These are phyloP conservation scores for Paecilomyces formosus DNA, from an alignment of 2,329 filamentous ascomycete genomes.

Conservation along the genomic window DNA sequence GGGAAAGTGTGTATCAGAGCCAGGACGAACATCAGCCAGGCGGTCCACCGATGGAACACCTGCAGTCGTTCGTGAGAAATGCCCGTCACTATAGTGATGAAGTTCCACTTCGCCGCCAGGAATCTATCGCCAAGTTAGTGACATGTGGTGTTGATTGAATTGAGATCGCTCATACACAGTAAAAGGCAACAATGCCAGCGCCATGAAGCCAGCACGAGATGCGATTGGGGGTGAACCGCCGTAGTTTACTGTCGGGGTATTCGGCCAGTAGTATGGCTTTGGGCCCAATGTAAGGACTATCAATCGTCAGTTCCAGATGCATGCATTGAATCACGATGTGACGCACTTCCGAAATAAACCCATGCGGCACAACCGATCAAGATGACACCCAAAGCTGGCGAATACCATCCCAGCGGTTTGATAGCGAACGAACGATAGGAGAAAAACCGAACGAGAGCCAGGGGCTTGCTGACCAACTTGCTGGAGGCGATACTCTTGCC, in stretches of 20 bases:
- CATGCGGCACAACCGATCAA: constrained; percentile 33
- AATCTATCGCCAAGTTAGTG: constrained; percentile 18
- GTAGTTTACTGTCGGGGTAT: constrained; percentile 24
- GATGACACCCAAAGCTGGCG: constrained; percentile 36
- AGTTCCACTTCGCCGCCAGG: constrained; percentile 46
- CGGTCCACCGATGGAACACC: constrained; percentile 47
- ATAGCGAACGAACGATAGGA: constrained; percentile 9
- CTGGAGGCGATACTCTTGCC: constrained; percentile 14
- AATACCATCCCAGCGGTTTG: constrained; percentile 27
- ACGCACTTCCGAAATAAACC: constrained; percentile 33
- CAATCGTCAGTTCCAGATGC: background rate
- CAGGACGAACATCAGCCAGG: constrained; percentile 48
- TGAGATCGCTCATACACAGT: constrained; percentile 25
- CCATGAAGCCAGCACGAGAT: constrained; percentile 44
- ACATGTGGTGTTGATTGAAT: background rate
- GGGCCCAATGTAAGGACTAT: constrained; percentile 40
- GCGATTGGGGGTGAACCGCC: constrained; percentile 46
- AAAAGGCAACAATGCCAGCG: constrained; percentile 44
- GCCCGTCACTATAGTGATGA: constrained; percentile 46
- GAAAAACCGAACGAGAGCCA: constrained; percentile 30
- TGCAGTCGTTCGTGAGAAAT: constrained; percentile 48
- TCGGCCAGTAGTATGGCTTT: constrained; percentile 48
- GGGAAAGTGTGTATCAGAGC: constrained; percentile 52
- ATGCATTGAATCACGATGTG: no score
- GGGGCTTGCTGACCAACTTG: constrained; percentile 10